Evolutionary conservation across 202 grass and related monocot species (phyloP), one percentile per base, ranked within the genome.

Genomic region (Panicum virgatum): DNA sequence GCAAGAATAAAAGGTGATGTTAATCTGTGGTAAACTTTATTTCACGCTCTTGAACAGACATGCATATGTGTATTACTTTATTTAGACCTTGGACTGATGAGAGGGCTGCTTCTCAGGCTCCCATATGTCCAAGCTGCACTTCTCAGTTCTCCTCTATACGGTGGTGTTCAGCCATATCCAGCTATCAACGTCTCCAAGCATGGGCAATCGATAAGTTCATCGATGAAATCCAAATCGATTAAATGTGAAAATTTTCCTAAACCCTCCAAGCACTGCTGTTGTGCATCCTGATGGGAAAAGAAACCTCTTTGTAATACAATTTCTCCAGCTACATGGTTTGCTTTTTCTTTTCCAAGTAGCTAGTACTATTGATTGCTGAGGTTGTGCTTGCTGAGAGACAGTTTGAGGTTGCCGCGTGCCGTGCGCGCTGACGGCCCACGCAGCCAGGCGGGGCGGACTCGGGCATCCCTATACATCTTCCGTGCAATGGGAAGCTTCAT

Each of bases 11-110:
- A 64, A 16, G 10, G 7, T 57, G 71, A 3, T 60, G 7, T 37
- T 54, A 78, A 5, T 58, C 39, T 56, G 5, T 47, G 59, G 37
- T 58, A 47, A 85, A 66, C 37, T 82, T 68, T 67, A 67, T 75
- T 27, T 44, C 29, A 19, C 19, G 8, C 51, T 53, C 51, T n/a
- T n/a, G 51, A 53, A 54, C 7, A 54, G 7, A 54, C n/a, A 59
- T 74, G 16, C 53, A 60, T 44, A 2, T 66, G 46, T 45, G 48
- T 34, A 25, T 26, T 25, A 5, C 22, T 58, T 58, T 29, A 6
- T 29, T 60, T 52, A 36, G 46, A 48, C 15, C 11, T 12, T 12
- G 69, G 19, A 9, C 18, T 53, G 45, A n/a, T 26, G 32, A 52
- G 59, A 5, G 29, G 23, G 10, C 52, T 69, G 12, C 36, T 56